Evolutionary conservation across 176 grass and related monocot genomes (phyloP), one percentile per base, ranked within the genome.

Genomic region (Avena insularis): DNA sequence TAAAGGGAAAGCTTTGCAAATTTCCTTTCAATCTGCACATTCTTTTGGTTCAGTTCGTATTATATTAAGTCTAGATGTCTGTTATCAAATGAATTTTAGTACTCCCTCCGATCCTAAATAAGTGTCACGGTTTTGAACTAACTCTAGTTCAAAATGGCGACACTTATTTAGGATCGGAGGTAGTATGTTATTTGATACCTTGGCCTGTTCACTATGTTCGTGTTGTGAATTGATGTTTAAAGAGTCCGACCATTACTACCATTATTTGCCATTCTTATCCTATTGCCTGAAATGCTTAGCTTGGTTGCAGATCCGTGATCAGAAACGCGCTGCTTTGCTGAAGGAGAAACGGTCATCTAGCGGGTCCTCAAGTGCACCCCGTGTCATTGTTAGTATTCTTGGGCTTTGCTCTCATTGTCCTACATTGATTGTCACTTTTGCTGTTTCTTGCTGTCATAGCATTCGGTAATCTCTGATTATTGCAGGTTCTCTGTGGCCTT

Each of bases 401-500:
- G 56, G 49, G 27, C 12, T 86, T 85, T 82, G 62, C 61, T 84
- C 38, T 40, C 15, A 12, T 59, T 87, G 12, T n/a, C 6, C 35
- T 79, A 57, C 9, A 14, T 66, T 75, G 16, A 40, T 69, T 12
- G 4, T 49, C 35, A 60, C 50, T 86, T 71, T 83, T 83, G 1
- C 64, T 81, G 43, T 78, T 86, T 59, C 27, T 27, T 88, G 40
- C 11, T n/a, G 54, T 78, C 70, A 33, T 64, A 31, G 10, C 31
- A 13, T 72, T 50, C 61, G n/a, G 40, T 62, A 62, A 62, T 33
- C 12, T 40, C 45, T 64, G 23, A 74, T 60, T 47, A 6, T 86
- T 75, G 46, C 93, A 98, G 96, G 96, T 98, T 81, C 93, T 98
- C 46, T 90, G 94, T 87, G 88, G 87, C 43, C 92, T 98, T 74